Conservation (phyloP, 495 filamentous ascomycete species). For the Aspergillus homomorphus region DNA sequence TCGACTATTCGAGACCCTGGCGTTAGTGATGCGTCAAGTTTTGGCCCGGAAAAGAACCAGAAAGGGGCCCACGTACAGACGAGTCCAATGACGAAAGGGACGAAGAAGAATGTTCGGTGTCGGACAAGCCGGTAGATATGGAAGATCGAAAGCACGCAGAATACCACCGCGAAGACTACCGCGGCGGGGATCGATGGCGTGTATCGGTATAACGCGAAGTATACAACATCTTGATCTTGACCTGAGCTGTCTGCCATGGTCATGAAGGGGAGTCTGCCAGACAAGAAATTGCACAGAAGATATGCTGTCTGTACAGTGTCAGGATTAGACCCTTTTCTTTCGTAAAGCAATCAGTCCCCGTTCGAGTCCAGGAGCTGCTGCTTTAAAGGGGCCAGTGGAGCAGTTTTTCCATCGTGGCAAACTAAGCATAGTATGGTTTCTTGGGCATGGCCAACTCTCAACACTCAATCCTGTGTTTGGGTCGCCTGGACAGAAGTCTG, state of each 20-base stretch:
- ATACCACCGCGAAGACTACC: slow-evolving; percentile 46
- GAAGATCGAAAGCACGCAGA: slow-evolving; percentile 36
- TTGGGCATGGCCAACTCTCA: too few relatives aligned
- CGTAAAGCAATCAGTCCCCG: too few relatives aligned
- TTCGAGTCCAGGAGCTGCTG: too few relatives aligned
- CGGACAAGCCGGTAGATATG: slow-evolving; percentile 33
- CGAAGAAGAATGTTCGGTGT: slow-evolving; percentile 17
- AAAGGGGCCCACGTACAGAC: slow-evolving; percentile 18
- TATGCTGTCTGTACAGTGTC: too few relatives aligned
- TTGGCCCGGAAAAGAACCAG: background rate
- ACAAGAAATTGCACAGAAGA: background rate
- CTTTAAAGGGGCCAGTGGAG: too few relatives aligned
- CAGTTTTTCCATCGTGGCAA: too few relatives aligned
- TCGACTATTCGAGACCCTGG: slow-evolving; percentile 13
- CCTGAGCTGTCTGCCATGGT: slow-evolving; percentile 2
- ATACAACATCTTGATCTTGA: background rate
- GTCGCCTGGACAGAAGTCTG: too few relatives aligned
- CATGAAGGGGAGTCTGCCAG: background rate
- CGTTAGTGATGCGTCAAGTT: background rate
- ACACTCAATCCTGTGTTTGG: too few relatives aligned
- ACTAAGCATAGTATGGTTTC: too few relatives aligned
- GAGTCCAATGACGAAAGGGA: slow-evolving; percentile 24
- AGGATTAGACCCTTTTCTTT: too few relatives aligned
- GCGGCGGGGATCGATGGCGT: slow-evolving; percentile 49
- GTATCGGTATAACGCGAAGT: slow-evolving; percentile 23